Conservation (phyloP, 2,329 filamentous ascomycete species). For the Fusarium drepaniforme region DNA sequence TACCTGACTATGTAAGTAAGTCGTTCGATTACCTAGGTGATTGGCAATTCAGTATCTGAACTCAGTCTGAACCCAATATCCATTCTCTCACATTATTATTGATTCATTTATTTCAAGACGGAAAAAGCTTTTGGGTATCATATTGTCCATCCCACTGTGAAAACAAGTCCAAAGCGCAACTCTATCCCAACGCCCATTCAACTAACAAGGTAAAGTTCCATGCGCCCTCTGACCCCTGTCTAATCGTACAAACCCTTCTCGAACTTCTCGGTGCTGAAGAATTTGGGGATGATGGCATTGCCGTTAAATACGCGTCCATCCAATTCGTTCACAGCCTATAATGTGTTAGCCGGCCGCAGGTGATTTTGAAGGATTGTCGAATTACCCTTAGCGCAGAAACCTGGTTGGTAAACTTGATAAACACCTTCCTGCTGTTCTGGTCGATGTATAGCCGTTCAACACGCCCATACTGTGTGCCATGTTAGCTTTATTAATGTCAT, state of each 20-base stretch:
- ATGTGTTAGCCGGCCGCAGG: conserved; percentile 8
- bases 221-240: neutral
- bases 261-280: conserved; percentile 87
- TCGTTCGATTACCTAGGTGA: neutral
- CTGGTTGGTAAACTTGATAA: conserved; percentile 91
- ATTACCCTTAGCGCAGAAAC: conserved; percentile 85
- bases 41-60: neutral
- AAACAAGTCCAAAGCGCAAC: neutral
- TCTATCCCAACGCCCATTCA: neutral
- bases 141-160: neutral
- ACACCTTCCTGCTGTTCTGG: conserved; percentile 75
- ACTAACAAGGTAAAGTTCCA: neutral
- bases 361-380: neutral
- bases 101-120: neutral
- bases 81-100: neutral
- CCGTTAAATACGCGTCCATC: conserved; percentile 91
- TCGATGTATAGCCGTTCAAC: conserved; percentile 86
- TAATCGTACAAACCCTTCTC: conserved; percentile 70
- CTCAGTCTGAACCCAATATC: neutral
- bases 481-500: conserved; percentile 22
- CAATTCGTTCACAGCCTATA: conserved; percentile 87
- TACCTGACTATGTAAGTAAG: neutral
- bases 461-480: conserved; percentile 74
- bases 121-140: conserved; percentile 17
- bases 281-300: conserved; percentile 84